Base-by-base conservation (phyloP, 2,329 filamentous ascomycete genomes). In the Helotiales sp. region DNA sequence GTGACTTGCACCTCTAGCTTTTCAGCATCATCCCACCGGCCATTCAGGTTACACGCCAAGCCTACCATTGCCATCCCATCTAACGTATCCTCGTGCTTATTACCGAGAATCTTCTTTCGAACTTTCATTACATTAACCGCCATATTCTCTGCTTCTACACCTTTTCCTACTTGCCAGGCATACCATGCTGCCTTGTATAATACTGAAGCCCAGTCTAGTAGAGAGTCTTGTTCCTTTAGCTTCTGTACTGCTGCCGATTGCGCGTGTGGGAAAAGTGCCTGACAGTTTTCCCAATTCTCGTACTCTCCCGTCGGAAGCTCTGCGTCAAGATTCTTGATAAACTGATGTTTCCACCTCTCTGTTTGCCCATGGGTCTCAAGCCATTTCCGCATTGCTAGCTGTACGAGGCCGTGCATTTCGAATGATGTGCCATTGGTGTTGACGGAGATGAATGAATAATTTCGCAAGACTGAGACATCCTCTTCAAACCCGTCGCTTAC, bases 391-490 rank as follows among this genome's bases (percentile, higher is more conserved):
- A 38, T 63, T 1, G 55, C 36, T 6, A 62, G 22, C 42, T 62
- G 56, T 5, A 62, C 59, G 1, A 62, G 50, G 1, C 50, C 27
- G 42, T 58, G 55, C 52, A 62, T 60, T 9, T 54, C 55, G 19
- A 54, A 59, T 0, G 54, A 49, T 54, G 64, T 8, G 52, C 48
- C 0, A 62, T 54, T 46, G 1, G 15, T 27, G 9, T 55, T 48
- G 4, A 30, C n/a, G 1, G 46, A 55, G 9, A 79, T 60, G 2
- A 79, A 70, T 0, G 66, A 75, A 59, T 68, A 79, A 54, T 72
- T 63, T 46, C 61, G 61, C 13, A 79, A 66, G 1, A 64, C 60
- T 0, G 58, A 17, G 0, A 78, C 52, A 58, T 76, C 72, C 1
- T 72, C 64, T 55, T 72, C 69, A 30, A 73, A 72, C 1, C 10